phyloP scores from a whole-genome alignment of 306 rosid genomes.

The Malus asiatica region DNA sequence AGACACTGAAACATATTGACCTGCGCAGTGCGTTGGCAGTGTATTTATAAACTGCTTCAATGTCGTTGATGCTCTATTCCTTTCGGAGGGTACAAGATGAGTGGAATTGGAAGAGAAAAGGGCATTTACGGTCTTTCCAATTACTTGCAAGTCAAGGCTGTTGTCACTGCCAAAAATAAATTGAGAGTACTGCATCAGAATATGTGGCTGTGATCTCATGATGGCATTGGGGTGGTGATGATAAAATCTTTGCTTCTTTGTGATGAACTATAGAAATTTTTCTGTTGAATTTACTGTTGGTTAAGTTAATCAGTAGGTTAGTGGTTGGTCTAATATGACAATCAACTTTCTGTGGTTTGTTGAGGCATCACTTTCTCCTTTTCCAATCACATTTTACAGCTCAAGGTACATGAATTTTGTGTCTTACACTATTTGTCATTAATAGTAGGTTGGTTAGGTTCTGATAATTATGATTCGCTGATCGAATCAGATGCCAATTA shows the following conservation, averaged over 20 bases:
- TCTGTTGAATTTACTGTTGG: neutral
- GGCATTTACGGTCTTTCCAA: constrained; percentile 66
- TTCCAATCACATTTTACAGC: neutral
- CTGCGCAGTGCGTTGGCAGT: constrained; percentile 63
- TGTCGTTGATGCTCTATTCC: constrained; percentile 89
- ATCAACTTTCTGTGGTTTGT: neutral
- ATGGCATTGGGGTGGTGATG: neutral
- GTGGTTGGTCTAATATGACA: neutral
- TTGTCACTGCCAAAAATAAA: constrained; percentile 32
- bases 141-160: constrained; percentile 96
- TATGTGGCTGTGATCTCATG: neutral
- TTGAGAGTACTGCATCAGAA: constrained; percentile 8
- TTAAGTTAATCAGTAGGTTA: neutral
- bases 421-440: too few species aligned
- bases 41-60: constrained; percentile 81
- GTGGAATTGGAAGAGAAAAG: constrained; percentile 90
- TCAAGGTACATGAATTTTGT: neutral
- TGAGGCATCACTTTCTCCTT: neutral
- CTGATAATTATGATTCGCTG: neutral
- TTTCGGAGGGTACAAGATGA: constrained; percentile 93
- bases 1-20: constrained; percentile 64
- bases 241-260: constrained; percentile 12
- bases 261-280: neutral
- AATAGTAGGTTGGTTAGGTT: too few species aligned
- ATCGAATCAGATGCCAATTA: too few species aligned